Evolutionary conservation across 2,329 filamentous ascomycete genomes (phyloP), one percentile per base, ranked within the genome.

Genomic region (Alternaria conjuncta): DNA sequence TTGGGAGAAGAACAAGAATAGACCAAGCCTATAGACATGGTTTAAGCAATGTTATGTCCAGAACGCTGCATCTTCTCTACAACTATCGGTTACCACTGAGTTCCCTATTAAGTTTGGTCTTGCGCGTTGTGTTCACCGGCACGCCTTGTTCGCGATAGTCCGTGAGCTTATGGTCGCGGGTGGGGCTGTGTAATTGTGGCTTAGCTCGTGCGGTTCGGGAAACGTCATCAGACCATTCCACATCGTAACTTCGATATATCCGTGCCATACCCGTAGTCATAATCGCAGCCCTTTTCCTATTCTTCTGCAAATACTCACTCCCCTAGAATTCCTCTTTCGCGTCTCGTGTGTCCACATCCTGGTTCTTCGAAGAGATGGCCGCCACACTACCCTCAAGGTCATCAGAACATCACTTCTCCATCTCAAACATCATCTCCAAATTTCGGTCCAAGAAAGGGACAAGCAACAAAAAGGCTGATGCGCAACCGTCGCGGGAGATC

Each of bases 1-100:
- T 4, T 78, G 76, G 77, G 71, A 71, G 53, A 76, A 75, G 65
- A 68, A 63, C 21, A 76, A 75, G 64, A 68, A 64, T 18, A 70
- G 69, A 53, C 61, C 57, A 15, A 69, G 69, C 55, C 30, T 68
- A 45, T 70, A 60, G 45, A 41, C 2, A 41, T 36, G 20, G n/a
- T n/a, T n/a, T n/a, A n/a, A 53, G 23, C 11, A 2, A 21, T 6
- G 8, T 5, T 1, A 23, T n/a, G 4, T 41, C 2, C 13, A 23
- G 8, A 30, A 30, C 2, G 4, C 46, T 50, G 13, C 6, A 20
- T 28, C 8, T 12, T 30, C 6, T 26, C 28, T 2, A 50, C 6
- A 3, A 50, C 12, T 3, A 9, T 44, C n/a, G 5, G 12, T 44
- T 7, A 44, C n/a, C 5, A 9, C 7, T 20, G 9, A 3, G 13